phyloP scores from a whole-genome alignment of 2,329 filamentous ascomycete genomes.

The Botryotinia calthae region DNA sequence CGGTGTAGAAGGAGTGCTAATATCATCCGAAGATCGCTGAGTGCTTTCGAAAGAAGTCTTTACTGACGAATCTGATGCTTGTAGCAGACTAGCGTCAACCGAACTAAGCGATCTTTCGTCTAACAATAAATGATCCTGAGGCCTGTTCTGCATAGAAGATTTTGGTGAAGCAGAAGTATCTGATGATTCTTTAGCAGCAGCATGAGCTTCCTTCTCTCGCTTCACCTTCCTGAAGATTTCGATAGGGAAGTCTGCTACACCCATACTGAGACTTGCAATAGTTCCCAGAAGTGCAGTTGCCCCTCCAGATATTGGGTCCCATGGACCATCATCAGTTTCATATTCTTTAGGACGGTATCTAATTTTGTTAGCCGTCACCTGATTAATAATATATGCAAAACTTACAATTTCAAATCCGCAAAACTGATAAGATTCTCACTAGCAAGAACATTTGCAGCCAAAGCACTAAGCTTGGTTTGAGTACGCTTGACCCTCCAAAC shows the following conservation, averaged over 20 bases:
- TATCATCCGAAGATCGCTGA: conserved; percentile 27
- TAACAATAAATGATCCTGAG: conserved; percentile 24
- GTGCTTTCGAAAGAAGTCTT: conserved; percentile 35
- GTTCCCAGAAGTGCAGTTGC: conserved; percentile 78
- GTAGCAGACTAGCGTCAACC: conserved; percentile 16
- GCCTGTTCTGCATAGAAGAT: conserved; percentile 22
- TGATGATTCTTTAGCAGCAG: conserved; percentile 19
- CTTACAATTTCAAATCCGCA: conserved; percentile 70
- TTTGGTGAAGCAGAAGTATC: conserved; percentile 23
- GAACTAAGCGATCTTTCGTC: conserved; percentile 18
- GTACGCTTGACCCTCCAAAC: conserved; percentile 73
- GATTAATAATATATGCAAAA: conserved; percentile 13
- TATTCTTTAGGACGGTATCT: conserved; percentile 63
- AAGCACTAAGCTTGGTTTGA: conserved; percentile 63
- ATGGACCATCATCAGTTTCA: conserved; percentile 73
- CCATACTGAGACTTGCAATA: conserved; percentile 77
- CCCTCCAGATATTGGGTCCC: conserved; percentile 75
- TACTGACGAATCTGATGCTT: conserved; percentile 19
- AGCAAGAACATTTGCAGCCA: conserved; percentile 69
- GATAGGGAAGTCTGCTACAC: conserved; percentile 69
- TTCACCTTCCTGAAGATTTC: conserved; percentile 50
- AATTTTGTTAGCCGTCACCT: conserved; percentile 14
- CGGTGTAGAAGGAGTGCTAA: conserved; percentile 25
- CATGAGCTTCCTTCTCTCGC: conserved; percentile 26
- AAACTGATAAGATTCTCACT: conserved; percentile 64